Evolutionary conservation across 2,329 filamentous ascomycete genomes (phyloP), one percentile per base, ranked within the genome.

Genomic region (Botrytis squamosa): DNA sequence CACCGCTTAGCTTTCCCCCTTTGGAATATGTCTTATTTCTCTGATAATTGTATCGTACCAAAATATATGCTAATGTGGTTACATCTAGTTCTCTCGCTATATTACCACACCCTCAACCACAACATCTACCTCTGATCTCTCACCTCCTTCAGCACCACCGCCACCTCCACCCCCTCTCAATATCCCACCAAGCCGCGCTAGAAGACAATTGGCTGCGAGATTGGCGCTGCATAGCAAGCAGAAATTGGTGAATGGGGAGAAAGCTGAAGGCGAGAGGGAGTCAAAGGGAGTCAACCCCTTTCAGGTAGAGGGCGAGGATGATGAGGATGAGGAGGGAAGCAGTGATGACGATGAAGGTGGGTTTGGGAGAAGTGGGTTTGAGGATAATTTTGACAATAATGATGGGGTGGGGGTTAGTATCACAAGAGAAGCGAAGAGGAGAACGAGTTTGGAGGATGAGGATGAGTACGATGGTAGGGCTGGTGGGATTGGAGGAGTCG

Each of bases 181-280:
- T 81, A 90, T 95, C 52, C 91, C 93, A 0, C 95, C 95, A 3
- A 97, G 94, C 12, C 90, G 95, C 70, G 95, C 95, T 12, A 90
- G 95, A 69, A 87, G 94, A 72, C 94, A 97, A 82, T 88, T 98
- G n/a, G 95, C 94, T n/a, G 93, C 93, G 20, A 90, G 95, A 20
- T 87, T 98, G 79, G 89, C 93, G 3, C 89, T 92, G 83, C 92
- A 93, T 77, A 89, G 90, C 77, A 91, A 93, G 82, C 89, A 89
- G 77, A 80, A 79, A 36, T 65, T 74, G 3, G 42, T 69, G 6
- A 77, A 77, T 62, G 73, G 69, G 7, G 76, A 78, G n/a, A 79
- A 77, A 49, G 75, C 73, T 44, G 59, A 49, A 42, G 69, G 59
- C 10, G 76, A 77, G 63, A 68, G 69, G 8, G 77, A 79, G 59